Evolutionary conservation across 176 grass and related monocot species (phyloP), one percentile per base, ranked within the genome.

Genomic region (Tillandsia fasciculata): DNA sequence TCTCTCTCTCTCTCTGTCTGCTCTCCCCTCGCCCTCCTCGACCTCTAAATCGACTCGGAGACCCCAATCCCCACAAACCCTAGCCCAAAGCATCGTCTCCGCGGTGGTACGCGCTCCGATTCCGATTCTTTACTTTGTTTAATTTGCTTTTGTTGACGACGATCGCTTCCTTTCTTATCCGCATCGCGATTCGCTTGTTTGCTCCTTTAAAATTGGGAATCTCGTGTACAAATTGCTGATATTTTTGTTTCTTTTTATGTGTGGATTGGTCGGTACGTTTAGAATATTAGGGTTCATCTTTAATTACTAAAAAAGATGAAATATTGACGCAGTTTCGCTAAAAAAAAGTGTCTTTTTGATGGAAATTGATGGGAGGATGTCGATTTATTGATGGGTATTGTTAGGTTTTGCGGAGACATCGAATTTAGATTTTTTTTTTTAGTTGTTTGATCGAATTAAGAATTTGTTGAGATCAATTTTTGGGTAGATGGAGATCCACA

Each of bases 401-500:
- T 20, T 61, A 10, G 56, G 56, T 61, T 8, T 61, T 22, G 4
- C 1, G 33, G 33, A 42, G 33, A 42, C 33, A 7, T 42, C 33
- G 33, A 42, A 42, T 42, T 42, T 42, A 7, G 33, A 42, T 42
- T 42, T 2, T 33, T 33, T 33, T 33, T 2, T 33, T 33, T 33
- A 33, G 5, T 33, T 33, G 29, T 33, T 33, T 33, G 0, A 5
- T 33, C 29, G 33, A 42, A 42, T 42, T 42, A 42, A 7, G 33
- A 42, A 42, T 42, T 42, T 42, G 33, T 42, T 42, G 33, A 7
- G 33, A 42, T 42, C 33, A 42, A 42, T 42, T 42, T 42, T 42
- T 42, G 33, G 33, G 33, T 42, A 82, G 82, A 91, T 86, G 88
- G 85, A 91, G 80, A 91, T 50, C 69, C 81, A 86, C 66, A 83